phyloP scores from a whole-genome alignment of 768 basidiomycete species.

The Phanerochaete carnosa region DNA sequence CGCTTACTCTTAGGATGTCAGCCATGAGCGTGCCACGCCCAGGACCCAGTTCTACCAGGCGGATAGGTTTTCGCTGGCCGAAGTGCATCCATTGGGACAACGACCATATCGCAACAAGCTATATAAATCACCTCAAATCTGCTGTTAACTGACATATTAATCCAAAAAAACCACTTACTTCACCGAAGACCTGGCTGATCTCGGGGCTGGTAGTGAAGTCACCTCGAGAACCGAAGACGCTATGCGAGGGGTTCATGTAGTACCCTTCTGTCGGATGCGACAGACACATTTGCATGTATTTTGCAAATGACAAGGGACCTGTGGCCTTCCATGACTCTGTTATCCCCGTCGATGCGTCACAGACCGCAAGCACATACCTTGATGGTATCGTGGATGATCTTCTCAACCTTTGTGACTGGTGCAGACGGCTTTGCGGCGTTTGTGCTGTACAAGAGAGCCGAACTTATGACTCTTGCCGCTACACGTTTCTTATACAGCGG shows the following conservation, averaged over 20 bases:
- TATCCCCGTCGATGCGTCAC: neutral
- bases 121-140: conserved; percentile 35
- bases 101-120: conserved; percentile 90
- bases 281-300: conserved; percentile 91
- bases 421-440: neutral
- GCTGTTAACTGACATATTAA: conserved; percentile 8
- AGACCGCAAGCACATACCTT: conserved; percentile 43
- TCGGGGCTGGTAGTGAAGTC: conserved; percentile 98
- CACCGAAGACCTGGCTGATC: conserved; percentile 94
- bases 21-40: conserved; percentile 90
- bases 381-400: conserved; percentile 66
- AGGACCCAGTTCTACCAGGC: conserved; percentile 90
- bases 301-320: conserved; percentile 84
- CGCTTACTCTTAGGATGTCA: conserved; percentile 79
- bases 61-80: conserved; percentile 46
- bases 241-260: conserved; percentile 72
- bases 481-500: too few relatives aligned
- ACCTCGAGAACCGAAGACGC: conserved; percentile 81
- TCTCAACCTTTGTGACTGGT: conserved; percentile 42
- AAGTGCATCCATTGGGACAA: conserved; percentile 67
- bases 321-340: conserved; percentile 52
- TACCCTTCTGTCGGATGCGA: conserved; percentile 90
- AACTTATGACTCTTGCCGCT: neutral
- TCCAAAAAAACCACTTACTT: conserved; percentile 52
- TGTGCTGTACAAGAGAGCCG: neutral